A percentile compares a stretch with the other conserved stretches of the same genome.
phyloP scores from a whole-genome alignment of 1,284 basidiomycete genomes.

The Exobasidium rhododendri region DNA sequence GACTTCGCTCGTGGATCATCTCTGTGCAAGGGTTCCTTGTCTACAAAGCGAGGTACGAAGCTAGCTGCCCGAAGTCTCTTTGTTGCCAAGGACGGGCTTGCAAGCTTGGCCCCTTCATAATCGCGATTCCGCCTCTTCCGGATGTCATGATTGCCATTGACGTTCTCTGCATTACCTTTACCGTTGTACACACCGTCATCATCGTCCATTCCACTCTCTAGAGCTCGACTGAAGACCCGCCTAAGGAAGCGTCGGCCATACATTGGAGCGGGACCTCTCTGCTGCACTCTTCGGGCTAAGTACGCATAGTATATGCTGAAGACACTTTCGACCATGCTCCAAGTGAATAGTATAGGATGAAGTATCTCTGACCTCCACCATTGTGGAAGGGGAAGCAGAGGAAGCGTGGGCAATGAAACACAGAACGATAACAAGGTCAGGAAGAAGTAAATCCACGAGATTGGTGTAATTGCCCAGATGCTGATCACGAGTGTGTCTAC shows the following conservation, averaged over 20 bases:
- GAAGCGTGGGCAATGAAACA: neutral
- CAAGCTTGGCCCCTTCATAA: neutral
- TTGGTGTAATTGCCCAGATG: slow-evolving; percentile 40
- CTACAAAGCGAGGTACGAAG: slow-evolving; percentile 39
- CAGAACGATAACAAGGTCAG: neutral
- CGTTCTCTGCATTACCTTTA: neutral
- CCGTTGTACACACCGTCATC: slow-evolving; percentile 1
- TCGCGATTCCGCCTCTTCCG: neutral
- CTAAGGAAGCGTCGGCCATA: slow-evolving; percentile 30
- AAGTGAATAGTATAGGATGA: slow-evolving; percentile 24
- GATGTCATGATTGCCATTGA: neutral
- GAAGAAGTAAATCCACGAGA: slow-evolving; percentile 31
- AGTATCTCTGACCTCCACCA: neutral
- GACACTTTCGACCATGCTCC: slow-evolving; percentile 24
- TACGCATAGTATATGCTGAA: slow-evolving; percentile 47
- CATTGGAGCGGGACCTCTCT: slow-evolving; percentile 25
- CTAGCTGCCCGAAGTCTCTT: slow-evolving; percentile 27
- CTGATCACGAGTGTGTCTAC: slow-evolving; percentile 22
- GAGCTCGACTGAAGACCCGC: slow-evolving; percentile 29
- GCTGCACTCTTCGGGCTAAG: slow-evolving; percentile 27
- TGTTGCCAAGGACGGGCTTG: neutral
- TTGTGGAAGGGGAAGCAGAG: neutral
- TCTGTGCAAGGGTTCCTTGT: slow-evolving; percentile 19
- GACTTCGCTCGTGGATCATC: slow-evolving; percentile 42
- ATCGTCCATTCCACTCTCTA: slow-evolving; percentile 32